These are phyloP conservation scores for Thamnidium elegans DNA, from an alignment of 192 early-diverging fungal species.

Conservation along the genomic window DNA sequence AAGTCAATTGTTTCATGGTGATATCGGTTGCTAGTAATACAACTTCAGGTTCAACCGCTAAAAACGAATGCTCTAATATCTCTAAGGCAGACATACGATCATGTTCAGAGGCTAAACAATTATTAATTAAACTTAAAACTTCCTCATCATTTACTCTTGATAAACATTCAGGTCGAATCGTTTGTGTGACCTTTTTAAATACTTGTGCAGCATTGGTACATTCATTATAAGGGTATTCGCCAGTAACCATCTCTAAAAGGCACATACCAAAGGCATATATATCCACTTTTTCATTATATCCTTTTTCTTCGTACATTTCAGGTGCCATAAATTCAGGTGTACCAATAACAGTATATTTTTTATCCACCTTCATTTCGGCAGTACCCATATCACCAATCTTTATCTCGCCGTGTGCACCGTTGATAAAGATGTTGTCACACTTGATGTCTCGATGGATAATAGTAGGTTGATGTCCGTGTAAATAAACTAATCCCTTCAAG, in stretches of 20 bases:
- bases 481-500: conserved; percentile 70
- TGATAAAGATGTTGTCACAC: conserved; percentile 86
- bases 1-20: conserved; percentile 61
- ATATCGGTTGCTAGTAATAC: conserved; percentile 57
- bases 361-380: conserved; percentile 76
- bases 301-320: conserved; percentile 83
- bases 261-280: conserved; percentile 88
- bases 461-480: conserved; percentile 74
- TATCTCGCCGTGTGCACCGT: conserved; percentile 78
- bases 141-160: conserved; percentile 60
- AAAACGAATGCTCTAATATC: conserved; percentile 70
- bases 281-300: conserved; percentile 81
- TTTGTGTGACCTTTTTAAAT: conserved; percentile 73
- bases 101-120: conserved; percentile 62
- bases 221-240: conserved; percentile 79
- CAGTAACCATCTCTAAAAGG: conserved; percentile 79
- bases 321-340: conserved; percentile 84
- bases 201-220: conserved; percentile 81
- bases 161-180: conserved; percentile 60
- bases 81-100: conserved; percentile 67
- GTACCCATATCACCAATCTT: conserved; percentile 86
- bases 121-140: conserved; percentile 60
- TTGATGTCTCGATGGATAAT: conserved; percentile 84
- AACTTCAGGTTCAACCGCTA: conserved; percentile 75
- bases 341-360: conserved; percentile 79